Evolutionary conservation across 1,284 basidiomycete species (phyloP), one percentile per base, ranked within the genome.

Genomic region (Cutaneotrichosporon sp.): DNA sequence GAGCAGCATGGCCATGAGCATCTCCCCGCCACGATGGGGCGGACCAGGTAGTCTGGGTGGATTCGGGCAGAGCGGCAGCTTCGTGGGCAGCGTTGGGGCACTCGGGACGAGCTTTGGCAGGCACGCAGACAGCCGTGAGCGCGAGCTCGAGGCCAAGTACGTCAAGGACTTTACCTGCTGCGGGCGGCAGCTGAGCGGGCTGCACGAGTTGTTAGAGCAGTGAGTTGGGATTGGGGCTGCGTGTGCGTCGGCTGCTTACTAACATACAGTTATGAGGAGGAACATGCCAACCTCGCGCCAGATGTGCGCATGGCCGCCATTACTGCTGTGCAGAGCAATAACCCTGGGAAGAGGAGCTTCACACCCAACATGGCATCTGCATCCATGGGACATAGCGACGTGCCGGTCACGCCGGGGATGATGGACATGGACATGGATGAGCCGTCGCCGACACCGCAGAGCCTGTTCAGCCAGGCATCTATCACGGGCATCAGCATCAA

Each of bases 161-260:
- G 74, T 74, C 17, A 64, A 63, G 55, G 73, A 76, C 59, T 75
- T 76, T 45, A 67, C 61, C 3, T 76, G 75, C 57, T 76, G 75
- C 48, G 74, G 72, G 12, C 61, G 66, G 35, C 68, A 71, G 52
- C 54, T 76, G 54, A 69, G 67, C 17, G 74, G 75, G 1, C 46
- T 76, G 45, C 75, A 76, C 50, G 75, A 76, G 49, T 51, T 76
- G 25, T 55, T 76, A 8, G 74, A 76, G 46, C 75, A 76, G 74
- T 76, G 55, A 69, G 75, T 71, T n/a, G n/a, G n/a, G n/a, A n/a
- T n/a, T n/a, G n/a, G n/a, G 14, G 27, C 10, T 10, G 17, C 27
- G 27, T 12, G 14, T 32, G 6, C 25, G 24, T 19, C 25, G 25
- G 25, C 24, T 12, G 24, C 12, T 5, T 9, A 20, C 49, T 34